phyloP scores from a whole-genome alignment of 2,329 filamentous ascomycete species.

The Fusarium mundagurra region DNA sequence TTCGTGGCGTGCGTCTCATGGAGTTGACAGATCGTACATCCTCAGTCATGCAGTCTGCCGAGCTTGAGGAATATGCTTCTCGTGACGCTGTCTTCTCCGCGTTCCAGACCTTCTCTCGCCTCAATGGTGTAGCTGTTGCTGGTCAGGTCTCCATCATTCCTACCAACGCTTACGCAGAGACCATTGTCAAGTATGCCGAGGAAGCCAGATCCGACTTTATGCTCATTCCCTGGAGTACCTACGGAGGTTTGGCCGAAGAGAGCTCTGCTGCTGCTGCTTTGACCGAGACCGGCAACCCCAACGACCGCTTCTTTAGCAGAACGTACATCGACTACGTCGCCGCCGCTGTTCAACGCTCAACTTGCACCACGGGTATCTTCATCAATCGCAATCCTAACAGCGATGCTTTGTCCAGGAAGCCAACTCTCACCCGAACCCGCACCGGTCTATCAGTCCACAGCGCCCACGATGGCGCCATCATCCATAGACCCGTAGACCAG shows the following conservation, averaged over 20 bases:
- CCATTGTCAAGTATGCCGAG: slow-evolving; percentile 74
- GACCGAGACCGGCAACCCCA: slow-evolving; percentile 31
- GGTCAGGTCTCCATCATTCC: slow-evolving; percentile 85
- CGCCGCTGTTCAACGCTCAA: slow-evolving; percentile 70
- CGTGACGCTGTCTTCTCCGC: slow-evolving; percentile 90
- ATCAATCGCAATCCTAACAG: slow-evolving; percentile 53
- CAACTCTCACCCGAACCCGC: slow-evolving; percentile 53
- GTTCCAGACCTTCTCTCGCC: slow-evolving; percentile 86
- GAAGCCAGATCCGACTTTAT: slow-evolving; percentile 78
- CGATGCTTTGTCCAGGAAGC: slow-evolving; percentile 53
- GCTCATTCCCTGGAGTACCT: slow-evolving; percentile 90
- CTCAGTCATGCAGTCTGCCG: slow-evolving; percentile 92
- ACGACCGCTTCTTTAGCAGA: slow-evolving; percentile 45
- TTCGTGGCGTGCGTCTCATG: slow-evolving; percentile 83
- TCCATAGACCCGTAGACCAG: slow-evolving; percentile 65
- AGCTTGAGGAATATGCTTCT: slow-evolving; percentile 76
- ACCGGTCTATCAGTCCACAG: slow-evolving; percentile 41
- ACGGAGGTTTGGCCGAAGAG: slow-evolving; percentile 76
- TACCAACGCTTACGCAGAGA: slow-evolving; percentile 80
- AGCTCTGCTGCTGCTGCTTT: slow-evolving; percentile 14
- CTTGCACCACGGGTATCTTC: slow-evolving; percentile 76
- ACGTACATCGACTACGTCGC: slow-evolving; percentile 79
- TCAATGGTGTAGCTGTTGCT: slow-evolving; percentile 84
- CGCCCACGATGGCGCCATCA: slow-evolving; percentile 64
- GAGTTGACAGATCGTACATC: slow-evolving; percentile 93